Base-by-base conservation (phyloP, 257 asterid genomes). In the Hygrophila difformis region DNA sequence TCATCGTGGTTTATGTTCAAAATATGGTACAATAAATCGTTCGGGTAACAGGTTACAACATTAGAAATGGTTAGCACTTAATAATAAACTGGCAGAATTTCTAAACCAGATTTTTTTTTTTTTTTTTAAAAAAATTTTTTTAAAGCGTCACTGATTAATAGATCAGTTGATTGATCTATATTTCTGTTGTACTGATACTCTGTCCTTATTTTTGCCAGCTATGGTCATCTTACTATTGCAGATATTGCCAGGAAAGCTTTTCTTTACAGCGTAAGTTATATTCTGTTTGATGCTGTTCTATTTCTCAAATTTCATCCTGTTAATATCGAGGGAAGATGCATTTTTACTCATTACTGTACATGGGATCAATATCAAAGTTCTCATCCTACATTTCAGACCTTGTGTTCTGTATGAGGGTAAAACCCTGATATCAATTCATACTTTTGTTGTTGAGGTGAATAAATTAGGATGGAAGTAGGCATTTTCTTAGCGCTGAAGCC, bases 191-290 rank as follows among this genome's bases (percentile, higher is more conserved):
- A 60, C 17, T 70, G 58, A 57, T 53, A 44, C 23, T 56, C 59
- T 22, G 56, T 57, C 63, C n/a, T 26, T 59, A 47, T 36, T 55
- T 61, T 44, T 57, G 49, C 40, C 94, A 86, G 99, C 61, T 95
- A 91, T 67, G 74, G 80, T 68, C 95, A 91, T 63, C 80, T 86
- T 58, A 91, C 96, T 57, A 81, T 91, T 65, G 70, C 99, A 39
- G 99, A 91, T 70, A 77, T 91, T 53, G 99, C 99, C 45, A 72
- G 99, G 67, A 91, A 86, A 73, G 99, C 96, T 50, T 91, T 91
- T 69, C 96, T 91, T 55, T 86, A 80, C 77, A 91, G 99, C 61
- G 99, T 91, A 78, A 24, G 95, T 49, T 51, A 38, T 57, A 50
- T 62, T 61, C 51, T 38, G 12, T 48, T 36, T 24, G 8, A 26